Evolutionary conservation across 2,329 filamentous ascomycete species (phyloP).

Genomic region (Rutstroemia sp.): DNA sequence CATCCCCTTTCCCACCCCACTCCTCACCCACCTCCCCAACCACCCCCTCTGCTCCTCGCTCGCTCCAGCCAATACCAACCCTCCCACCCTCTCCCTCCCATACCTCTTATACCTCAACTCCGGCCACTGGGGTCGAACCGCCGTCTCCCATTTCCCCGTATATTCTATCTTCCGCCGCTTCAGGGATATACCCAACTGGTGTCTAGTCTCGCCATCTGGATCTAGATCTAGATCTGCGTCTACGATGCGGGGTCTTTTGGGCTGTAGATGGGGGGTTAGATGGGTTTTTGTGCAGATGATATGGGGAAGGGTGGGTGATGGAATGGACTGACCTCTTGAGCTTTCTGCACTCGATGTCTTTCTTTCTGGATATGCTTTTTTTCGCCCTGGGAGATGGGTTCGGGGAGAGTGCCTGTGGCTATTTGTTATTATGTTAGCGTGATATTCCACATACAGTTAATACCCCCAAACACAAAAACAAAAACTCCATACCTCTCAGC

Average conservation of each 20-base stretch:
- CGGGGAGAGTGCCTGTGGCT: conserved; percentile 8
- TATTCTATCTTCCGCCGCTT: conserved; percentile 1
- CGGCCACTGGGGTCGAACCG: not conserved
- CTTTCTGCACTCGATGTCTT: conserved; percentile 6
- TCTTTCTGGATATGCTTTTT: conserved; percentile 7
- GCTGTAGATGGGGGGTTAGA: too few relatives aligned
- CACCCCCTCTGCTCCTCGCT: not conserved
- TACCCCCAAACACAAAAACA: not conserved
- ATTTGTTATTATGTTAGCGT: too few relatives aligned
- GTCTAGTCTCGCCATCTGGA: conserved; percentile 5
- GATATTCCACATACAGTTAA: not conserved
- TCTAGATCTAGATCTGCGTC: not conserved
- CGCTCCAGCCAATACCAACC: not conserved
- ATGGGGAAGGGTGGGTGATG: too few relatives aligned
- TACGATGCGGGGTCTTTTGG: not conserved
- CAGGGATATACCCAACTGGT: not conserved
- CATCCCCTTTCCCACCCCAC: not conserved
- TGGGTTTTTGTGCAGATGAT: too few relatives aligned
- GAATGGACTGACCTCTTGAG: conserved; percentile 7
- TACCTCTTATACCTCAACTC: not conserved
- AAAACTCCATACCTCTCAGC: conserved; percentile 4
- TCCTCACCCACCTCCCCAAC: not conserved
- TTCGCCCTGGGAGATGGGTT: conserved; percentile 11
- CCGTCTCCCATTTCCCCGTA: conserved; percentile 1
- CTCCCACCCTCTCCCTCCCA: not conserved